phyloP scores from a whole-genome alignment of 345 rosid species.

The Acer campestre region DNA sequence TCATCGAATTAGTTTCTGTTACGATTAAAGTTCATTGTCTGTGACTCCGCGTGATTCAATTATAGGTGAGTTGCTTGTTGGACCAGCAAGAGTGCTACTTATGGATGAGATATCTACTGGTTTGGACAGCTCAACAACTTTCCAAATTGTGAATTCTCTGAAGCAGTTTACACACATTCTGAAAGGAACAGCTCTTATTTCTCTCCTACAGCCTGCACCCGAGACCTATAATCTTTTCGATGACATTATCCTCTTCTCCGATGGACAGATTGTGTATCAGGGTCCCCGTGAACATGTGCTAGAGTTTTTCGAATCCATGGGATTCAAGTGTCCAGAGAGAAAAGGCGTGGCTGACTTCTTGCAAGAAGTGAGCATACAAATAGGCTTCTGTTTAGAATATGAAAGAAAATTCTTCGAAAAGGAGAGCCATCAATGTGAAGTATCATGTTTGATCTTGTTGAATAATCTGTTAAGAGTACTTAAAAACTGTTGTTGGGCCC shows the following conservation, averaged over 20 bases:
- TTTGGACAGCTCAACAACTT: slow-evolving; percentile 75
- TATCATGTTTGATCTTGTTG: not conserved
- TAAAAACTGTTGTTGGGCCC: too few species aligned
- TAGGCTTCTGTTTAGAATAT: not conserved
- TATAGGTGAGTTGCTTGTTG: slow-evolving; percentile 75
- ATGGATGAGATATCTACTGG: slow-evolving; percentile 89
- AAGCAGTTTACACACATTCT: slow-evolving; percentile 56
- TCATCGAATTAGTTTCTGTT: not conserved
- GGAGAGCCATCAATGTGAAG: too few species aligned
- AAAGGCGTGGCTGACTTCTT: slow-evolving; percentile 78
- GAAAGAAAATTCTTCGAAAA: too few species aligned
- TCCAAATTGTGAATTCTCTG: slow-evolving; percentile 61
- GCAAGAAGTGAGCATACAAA: slow-evolving; percentile 60
- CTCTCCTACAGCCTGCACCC: slow-evolving; percentile 84
- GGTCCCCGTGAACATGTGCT: slow-evolving; percentile 63
- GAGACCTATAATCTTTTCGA: slow-evolving; percentile 78
- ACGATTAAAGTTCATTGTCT: not conserved
- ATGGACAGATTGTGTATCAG: slow-evolving; percentile 71
- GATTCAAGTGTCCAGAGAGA: slow-evolving; percentile 74
- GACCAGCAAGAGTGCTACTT: slow-evolving; percentile 58
- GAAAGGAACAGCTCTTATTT: slow-evolving; percentile 58
- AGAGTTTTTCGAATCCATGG: slow-evolving; percentile 58
- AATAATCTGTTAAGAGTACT: too few species aligned
- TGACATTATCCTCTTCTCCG: slow-evolving; percentile 65
- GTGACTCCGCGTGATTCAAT: not conserved